phyloP scores from a whole-genome alignment of 2,329 filamentous ascomycete species.

The Saccharata proteae region DNA sequence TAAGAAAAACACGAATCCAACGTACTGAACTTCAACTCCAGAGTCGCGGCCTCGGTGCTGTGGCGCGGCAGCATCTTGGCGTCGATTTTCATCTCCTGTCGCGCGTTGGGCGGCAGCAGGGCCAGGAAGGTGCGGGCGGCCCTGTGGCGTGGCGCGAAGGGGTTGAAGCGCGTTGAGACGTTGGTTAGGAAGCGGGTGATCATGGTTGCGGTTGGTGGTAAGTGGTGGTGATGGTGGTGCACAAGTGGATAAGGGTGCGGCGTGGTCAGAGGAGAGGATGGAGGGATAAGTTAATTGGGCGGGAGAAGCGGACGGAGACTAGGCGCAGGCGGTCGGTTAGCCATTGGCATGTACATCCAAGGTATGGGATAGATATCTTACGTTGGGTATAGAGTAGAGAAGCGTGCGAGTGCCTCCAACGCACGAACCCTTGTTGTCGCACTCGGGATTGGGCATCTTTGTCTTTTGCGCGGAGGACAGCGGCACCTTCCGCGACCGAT shows the following conservation, averaged over 20 bases:
- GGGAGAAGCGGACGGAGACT: background rate
- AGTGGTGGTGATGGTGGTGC: too few relatives aligned
- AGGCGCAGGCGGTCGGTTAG: conserved; percentile 3
- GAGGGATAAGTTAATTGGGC: too few relatives aligned
- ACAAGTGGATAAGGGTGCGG: background rate
- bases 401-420: too few relatives aligned
- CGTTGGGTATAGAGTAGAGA: too few relatives aligned
- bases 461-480: too few relatives aligned
- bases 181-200: conserved; percentile 79
- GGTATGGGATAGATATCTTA: too few relatives aligned
- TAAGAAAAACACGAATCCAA: conserved; percentile 5
- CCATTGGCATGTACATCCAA: too few relatives aligned
- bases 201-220: conserved; percentile 40
- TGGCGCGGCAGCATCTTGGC: conserved; percentile 61
- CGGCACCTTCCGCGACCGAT: conserved; percentile 7
- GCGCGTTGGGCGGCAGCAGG: conserved; percentile 67
- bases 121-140: conserved; percentile 82
- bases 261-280: background rate
- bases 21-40: conserved; percentile 79
- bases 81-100: conserved; percentile 62
- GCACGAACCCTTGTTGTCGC: too few relatives aligned
- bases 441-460: background rate
- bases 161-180: conserved; percentile 80
- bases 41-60: conserved; percentile 54
- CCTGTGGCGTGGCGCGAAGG: conserved; percentile 68